These are phyloP conservation scores for Rhodotorula mucilaginosa DNA, from an alignment of 1,284 basidiomycete species.

Conservation along the genomic window DNA sequence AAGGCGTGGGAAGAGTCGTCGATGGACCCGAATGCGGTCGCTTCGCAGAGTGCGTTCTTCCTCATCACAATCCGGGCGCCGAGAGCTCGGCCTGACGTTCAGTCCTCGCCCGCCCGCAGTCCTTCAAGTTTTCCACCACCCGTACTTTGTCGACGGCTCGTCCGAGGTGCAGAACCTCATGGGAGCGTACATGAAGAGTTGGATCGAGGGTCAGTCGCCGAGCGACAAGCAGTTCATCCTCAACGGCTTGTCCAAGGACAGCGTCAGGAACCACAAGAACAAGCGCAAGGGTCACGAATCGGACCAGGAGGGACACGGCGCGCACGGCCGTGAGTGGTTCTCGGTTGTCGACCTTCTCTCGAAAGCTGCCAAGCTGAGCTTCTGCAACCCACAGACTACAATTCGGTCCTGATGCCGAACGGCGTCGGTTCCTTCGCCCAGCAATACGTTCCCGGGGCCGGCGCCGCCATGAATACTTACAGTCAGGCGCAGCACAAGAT, in stretches of 20 bases:
- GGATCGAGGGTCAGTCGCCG: slow-evolving; percentile 55
- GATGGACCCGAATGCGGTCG: slow-evolving; percentile 55
- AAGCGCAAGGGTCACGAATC: slow-evolving; percentile 42
- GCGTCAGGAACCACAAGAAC: slow-evolving; percentile 45
- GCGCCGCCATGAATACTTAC: slow-evolving; percentile 24
- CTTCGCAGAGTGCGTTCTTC: slow-evolving; percentile 42
- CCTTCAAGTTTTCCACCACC: slow-evolving; percentile 75
- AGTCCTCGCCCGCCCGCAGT: slow-evolving; percentile 45
- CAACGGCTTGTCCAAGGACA: slow-evolving; percentile 44
- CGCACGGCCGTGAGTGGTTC: slow-evolving; percentile 17
- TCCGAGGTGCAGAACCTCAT: slow-evolving; percentile 76
- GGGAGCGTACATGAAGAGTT: slow-evolving; percentile 61
- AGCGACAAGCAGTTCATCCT: slow-evolving; percentile 45
- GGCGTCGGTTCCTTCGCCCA: slow-evolving; percentile 34
- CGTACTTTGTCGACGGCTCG: slow-evolving; percentile 64
- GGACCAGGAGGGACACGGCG: slow-evolving; percentile 39
- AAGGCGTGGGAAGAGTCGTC: slow-evolving; percentile 70
- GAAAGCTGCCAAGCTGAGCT: not conserved
- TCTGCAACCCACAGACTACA: slow-evolving; percentile 13
- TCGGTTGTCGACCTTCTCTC: too few relatives aligned
- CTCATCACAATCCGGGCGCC: not conserved
- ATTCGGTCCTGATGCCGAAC: slow-evolving; percentile 35
- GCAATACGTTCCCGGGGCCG: slow-evolving; percentile 36
- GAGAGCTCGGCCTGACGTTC: not conserved
- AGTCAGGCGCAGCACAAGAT: slow-evolving; percentile 26